Percentiles rank a stretch among this genome's conserved stretches.
Conservation (phyloP, 2,329 filamentous ascomycete genomes). For the Hypomyces perniciosus region DNA sequence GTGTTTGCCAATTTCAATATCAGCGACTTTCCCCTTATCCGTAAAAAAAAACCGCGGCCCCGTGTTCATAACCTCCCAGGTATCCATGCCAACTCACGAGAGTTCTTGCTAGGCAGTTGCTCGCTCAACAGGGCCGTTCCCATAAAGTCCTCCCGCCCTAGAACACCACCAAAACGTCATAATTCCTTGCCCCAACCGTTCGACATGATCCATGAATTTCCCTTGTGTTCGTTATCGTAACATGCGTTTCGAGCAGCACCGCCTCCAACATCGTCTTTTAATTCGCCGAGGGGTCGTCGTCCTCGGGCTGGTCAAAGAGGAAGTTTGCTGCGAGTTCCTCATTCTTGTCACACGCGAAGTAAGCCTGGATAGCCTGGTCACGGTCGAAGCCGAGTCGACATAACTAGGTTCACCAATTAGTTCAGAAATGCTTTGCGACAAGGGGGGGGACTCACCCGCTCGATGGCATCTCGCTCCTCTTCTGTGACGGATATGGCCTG, state of each 20-base stretch:
- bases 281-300: slow-evolving; percentile 55
- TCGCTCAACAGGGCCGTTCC: not conserved
- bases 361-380: slow-evolving; percentile 92
- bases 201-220: slow-evolving; percentile 2
- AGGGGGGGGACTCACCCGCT: slow-evolving; percentile 57
- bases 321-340: slow-evolving; percentile 98
- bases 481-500: slow-evolving; percentile 89
- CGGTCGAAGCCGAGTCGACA: slow-evolving; percentile 90
- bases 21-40: slow-evolving; percentile 2
- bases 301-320: slow-evolving; percentile 92
- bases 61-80: slow-evolving; percentile 1
- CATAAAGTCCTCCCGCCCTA: slow-evolving; percentile 1
- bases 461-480: slow-evolving; percentile 94
- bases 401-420: slow-evolving; percentile 47
- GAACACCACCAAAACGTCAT: slow-evolving; percentile 6
- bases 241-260: slow-evolving; percentile 16
- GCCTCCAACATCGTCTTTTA: slow-evolving; percentile 23
- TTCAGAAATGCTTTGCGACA: not conserved
- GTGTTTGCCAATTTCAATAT: slow-evolving; percentile 7
- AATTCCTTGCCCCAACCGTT: not conserved
- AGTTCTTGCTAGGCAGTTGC: not conserved
- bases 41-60: not conserved
- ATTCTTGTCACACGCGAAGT: slow-evolving; percentile 99
- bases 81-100: not conserved
- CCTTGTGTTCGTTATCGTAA: slow-evolving; percentile 22